Percentiles rank a stretch among this genome's conserved stretches.
These are phyloP conservation scores for Penicillium simplicissimum DNA, from an alignment of 495 filamentous ascomycete genomes.

Conservation along the genomic window DNA sequence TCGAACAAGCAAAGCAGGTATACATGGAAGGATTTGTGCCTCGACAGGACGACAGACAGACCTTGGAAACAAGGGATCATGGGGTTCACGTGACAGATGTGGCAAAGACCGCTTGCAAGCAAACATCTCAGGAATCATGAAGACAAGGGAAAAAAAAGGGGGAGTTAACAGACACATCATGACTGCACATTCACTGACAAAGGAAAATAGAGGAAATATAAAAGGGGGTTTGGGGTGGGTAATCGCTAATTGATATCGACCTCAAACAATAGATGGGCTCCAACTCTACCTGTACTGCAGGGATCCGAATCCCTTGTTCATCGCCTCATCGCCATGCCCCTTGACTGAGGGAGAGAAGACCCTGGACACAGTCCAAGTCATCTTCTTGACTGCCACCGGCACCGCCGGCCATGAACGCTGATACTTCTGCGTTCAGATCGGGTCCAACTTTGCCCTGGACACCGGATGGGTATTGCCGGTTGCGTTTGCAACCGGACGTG, in stretches of 20 bases:
- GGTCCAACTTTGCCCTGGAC: constrained; percentile 31
- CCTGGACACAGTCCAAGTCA: constrained; percentile 78
- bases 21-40: neutral
- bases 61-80: constrained; percentile 29
- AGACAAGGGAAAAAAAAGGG: constrained; percentile 16
- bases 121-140: constrained; percentile 33
- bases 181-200: constrained; percentile 18
- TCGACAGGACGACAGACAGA: constrained; percentile 14
- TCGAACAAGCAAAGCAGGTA: neutral
- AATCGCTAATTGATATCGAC: constrained; percentile 7
- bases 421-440: constrained; percentile 58
- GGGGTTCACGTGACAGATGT: constrained; percentile 33
- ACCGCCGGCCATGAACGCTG: constrained; percentile 65
- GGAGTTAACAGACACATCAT: constrained; percentile 15
- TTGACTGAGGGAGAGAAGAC: constrained; percentile 71
- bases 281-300: no score
- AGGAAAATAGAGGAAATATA: constrained; percentile 30
- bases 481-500: constrained; percentile 37
- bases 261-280: constrained; percentile 1
- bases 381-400: constrained; percentile 61
- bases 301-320: neutral
- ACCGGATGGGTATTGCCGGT: constrained; percentile 34
- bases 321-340: constrained; percentile 55
- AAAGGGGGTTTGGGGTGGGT: constrained; percentile 7
- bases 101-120: constrained; percentile 40